Conservation (phyloP, 148 eudicot species). For the Rhododendron kiyosumense region DNA sequence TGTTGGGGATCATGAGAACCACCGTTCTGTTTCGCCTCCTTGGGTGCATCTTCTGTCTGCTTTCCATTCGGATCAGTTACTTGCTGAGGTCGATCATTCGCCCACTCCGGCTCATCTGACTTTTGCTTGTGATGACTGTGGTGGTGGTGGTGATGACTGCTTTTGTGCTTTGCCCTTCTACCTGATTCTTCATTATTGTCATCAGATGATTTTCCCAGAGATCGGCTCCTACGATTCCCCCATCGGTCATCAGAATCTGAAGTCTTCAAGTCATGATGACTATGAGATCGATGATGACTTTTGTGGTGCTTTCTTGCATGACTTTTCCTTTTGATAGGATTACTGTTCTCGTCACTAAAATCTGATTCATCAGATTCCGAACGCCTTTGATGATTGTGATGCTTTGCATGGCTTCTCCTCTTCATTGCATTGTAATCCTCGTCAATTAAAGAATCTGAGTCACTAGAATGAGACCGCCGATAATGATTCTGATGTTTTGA, state of each 20-base stretch:
- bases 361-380: background rate
- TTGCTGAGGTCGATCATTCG: background rate
- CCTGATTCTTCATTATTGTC: slow-evolving; percentile 29
- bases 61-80: slow-evolving; percentile 10
- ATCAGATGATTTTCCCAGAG: slow-evolving; percentile 36
- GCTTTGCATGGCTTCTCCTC: slow-evolving; percentile 29
- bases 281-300: slow-evolving; percentile 31
- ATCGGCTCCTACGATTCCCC: slow-evolving; percentile 25
- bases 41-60: background rate
- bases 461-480: slow-evolving; percentile 20
- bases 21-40: background rate
- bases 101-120: slow-evolving; percentile 10
- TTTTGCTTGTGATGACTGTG: slow-evolving; percentile 17
- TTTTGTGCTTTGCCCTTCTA: slow-evolving; percentile 24
- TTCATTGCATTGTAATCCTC: slow-evolving; percentile 16
- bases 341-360: slow-evolving; percentile 42
- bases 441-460: slow-evolving; percentile 39
- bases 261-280: slow-evolving; percentile 25
- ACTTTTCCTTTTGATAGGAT: slow-evolving; percentile 15
- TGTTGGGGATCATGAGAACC: background rate
- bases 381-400: slow-evolving; percentile 23
- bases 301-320: slow-evolving; percentile 33
- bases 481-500: slow-evolving; percentile 42
- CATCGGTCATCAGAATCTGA: slow-evolving; percentile 38
- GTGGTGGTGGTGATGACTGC: slow-evolving; percentile 24